These are phyloP conservation scores for Pyrenophora teres DNA, from an alignment of 2,329 filamentous ascomycete species.

Conservation along the genomic window DNA sequence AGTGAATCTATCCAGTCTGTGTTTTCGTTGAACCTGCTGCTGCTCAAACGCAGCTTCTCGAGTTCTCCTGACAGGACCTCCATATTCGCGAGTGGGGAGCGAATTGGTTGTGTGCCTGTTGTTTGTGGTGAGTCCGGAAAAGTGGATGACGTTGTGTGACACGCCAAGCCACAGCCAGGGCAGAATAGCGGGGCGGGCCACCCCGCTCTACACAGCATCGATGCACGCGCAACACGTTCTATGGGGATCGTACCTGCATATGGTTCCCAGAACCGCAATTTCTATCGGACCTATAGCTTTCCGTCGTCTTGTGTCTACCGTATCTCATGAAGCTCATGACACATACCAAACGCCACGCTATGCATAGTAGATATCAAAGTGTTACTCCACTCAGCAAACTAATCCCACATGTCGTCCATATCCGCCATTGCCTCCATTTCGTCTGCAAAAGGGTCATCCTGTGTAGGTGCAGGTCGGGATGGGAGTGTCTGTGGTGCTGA, in stretches of 20 bases:
- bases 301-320: background rate
- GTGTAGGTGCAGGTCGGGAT: slow-evolving; percentile 11
- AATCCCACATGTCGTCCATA: slow-evolving; percentile 45
- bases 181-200: slow-evolving; percentile 18
- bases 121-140: slow-evolving; percentile 19
- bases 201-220: slow-evolving; percentile 1
- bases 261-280: background rate
- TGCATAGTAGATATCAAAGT: slow-evolving; percentile 14
- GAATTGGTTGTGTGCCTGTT: slow-evolving; percentile 9
- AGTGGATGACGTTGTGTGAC: slow-evolving; percentile 28
- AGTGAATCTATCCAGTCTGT: slow-evolving; percentile 62
- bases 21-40: slow-evolving; percentile 24
- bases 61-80: slow-evolving; percentile 56
- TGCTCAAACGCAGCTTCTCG: slow-evolving; percentile 55
- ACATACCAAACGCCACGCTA: slow-evolving; percentile 32
- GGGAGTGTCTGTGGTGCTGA: slow-evolving; percentile 14
- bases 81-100: slow-evolving; percentile 29
- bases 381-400: slow-evolving; percentile 5
- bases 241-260: background rate
- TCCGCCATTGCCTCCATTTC: slow-evolving; percentile 49
- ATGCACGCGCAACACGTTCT: background rate
- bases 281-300: background rate
- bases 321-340: background rate
- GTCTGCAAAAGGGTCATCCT: slow-evolving; percentile 46
- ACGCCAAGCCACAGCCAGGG: slow-evolving; percentile 15